A percentile compares a stretch with the other conserved stretches of the same genome.
phyloP scores from a whole-genome alignment of 2,329 filamentous ascomycete species.

The Biscogniauxia mediterranea region DNA sequence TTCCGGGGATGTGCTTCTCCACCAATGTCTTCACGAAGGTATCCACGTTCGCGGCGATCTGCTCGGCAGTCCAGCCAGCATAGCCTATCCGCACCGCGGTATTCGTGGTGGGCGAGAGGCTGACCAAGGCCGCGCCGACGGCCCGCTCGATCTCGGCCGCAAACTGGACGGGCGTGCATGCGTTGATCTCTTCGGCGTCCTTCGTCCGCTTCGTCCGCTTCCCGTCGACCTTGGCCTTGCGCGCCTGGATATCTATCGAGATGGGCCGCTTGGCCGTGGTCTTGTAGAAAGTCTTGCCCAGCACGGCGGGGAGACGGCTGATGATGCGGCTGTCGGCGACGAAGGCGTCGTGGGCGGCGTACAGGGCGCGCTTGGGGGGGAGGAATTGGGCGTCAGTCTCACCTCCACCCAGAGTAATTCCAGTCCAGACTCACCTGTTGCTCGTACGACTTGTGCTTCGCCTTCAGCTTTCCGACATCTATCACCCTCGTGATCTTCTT shows the following conservation, averaged over 20 bases:
- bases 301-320: slow-evolving; percentile 67
- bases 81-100: slow-evolving; percentile 79
- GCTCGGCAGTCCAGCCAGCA: slow-evolving; percentile 69
- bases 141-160: slow-evolving; percentile 80
- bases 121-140: slow-evolving; percentile 73
- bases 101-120: slow-evolving; percentile 74
- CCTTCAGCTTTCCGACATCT: slow-evolving; percentile 73
- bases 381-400: not conserved
- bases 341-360: slow-evolving; percentile 87
- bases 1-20: slow-evolving; percentile 77
- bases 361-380: slow-evolving; percentile 61
- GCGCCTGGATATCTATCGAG: slow-evolving; percentile 68
- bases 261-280: slow-evolving; percentile 79
- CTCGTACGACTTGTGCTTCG: slow-evolving; percentile 88
- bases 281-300: slow-evolving; percentile 95
- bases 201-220: slow-evolving; percentile 59
- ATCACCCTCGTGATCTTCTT: slow-evolving; percentile 74
- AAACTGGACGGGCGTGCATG: slow-evolving; percentile 62
- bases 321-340: slow-evolving; percentile 86
- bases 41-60: slow-evolving; percentile 78
- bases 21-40: slow-evolving; percentile 68
- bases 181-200: slow-evolving; percentile 37
- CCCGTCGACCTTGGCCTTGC: slow-evolving; percentile 59
- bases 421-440: slow-evolving; percentile 46
- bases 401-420: not conserved